phyloP scores from a whole-genome alignment of 306 rosid species.

The Vachellia collinsii region DNA sequence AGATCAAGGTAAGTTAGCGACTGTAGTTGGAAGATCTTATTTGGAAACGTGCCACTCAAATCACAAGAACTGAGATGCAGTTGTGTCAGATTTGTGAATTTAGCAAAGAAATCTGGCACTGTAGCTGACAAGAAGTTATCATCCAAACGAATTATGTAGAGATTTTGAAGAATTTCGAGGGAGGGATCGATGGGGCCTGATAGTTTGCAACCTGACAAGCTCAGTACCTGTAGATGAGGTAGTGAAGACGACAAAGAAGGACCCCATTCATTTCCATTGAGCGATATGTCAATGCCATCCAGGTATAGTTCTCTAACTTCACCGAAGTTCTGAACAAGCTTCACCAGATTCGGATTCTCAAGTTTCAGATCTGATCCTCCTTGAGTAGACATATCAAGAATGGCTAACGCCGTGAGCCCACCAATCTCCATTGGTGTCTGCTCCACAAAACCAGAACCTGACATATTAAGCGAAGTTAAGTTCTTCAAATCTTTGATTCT shows the following conservation, averaged over 20 bases:
- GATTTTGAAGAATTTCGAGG: neutral
- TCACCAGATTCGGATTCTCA: neutral
- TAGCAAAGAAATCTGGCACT: constrained; percentile 10
- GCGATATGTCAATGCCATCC: constrained; percentile 43
- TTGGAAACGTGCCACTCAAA: constrained; percentile 23
- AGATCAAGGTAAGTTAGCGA: neutral
- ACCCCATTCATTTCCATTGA: constrained; percentile 44
- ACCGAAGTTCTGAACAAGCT: constrained; percentile 25
- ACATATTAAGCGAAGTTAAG: constrained; percentile 41
- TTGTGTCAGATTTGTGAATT: constrained; percentile 4
- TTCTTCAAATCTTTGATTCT: constrained; percentile 30
- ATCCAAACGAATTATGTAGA: neutral
- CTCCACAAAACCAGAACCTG: constrained; percentile 40
- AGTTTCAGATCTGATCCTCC: neutral
- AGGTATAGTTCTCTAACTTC: constrained; percentile 36
- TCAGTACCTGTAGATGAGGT: constrained; percentile 20
- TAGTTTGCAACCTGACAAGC: constrained; percentile 8
- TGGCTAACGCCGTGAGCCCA: neutral
- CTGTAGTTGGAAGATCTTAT: constrained; percentile 8
- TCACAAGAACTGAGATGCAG: neutral
- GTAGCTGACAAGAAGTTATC: constrained; percentile 2
- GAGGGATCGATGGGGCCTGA: constrained; percentile 31
- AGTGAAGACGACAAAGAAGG: neutral
- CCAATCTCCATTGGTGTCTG: constrained; percentile 35
- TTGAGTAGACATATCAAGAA: neutral